Evolutionary conservation across 148 eudicot genomes (phyloP), one percentile per base, ranked within the genome.

Genomic region (Nepenthes mirabilis): DNA sequence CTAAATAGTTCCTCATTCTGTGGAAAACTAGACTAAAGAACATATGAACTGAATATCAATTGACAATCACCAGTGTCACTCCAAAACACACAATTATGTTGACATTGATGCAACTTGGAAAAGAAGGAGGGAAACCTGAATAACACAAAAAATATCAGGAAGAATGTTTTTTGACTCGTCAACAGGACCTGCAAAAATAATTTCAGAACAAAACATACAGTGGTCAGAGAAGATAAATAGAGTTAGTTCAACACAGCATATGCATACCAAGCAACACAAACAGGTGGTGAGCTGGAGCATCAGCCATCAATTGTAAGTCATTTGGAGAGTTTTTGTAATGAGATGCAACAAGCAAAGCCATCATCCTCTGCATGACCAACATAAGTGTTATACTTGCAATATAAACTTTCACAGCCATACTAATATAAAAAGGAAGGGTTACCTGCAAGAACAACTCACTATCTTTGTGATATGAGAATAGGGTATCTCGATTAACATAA

Each of bases 271-370:
- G 96, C 71, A 93, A 73, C 57, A 93, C 98, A 82, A 93, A 93
- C 62, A 93, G 68, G 74, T 88, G 98, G 80, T 93, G 98, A 32
- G 98, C 96, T 59, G 98, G 95, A 69, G 96, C 96, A 83, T 93
- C 98, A 36, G 98, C 94, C 85, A 93, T 75, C 68, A 93, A 66
- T 75, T 86, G 98, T 58, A 93, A 73, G 79, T 93, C 98, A 71
- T 88, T 88, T 23, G 98, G 98, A 58, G 96, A 88, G 74, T 93
- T 93, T 62, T 86, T 93, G 79, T 88, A 93, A 82, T 93, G 98
- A 65, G 96, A 93, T 48, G 98, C 96, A 71, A 93, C 98, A 82
- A 77, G 88, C 0, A 93, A 79, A 58, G 96, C 95, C 98, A 93
- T 93, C 98, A 93, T 93, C 67, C 98, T 73, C 98, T 93, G 85